Evolutionary conservation across 345 rosid genomes (phyloP).

Genomic region (Gossypium herbaceum): DNA sequence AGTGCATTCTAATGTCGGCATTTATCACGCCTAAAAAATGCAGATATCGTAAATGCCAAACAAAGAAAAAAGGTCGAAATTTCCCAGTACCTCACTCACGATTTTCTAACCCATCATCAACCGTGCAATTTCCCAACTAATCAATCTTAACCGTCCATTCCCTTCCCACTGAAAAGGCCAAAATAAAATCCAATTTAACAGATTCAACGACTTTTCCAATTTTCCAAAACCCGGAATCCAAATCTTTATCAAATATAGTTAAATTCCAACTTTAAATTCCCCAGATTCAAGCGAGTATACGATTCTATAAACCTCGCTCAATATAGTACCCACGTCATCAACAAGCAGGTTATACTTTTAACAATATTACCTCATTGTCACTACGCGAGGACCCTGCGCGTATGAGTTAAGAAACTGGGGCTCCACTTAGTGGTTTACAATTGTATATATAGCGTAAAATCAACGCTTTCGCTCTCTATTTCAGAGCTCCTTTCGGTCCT

Average conservation of each 20-base stretch:
- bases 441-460: slow-evolving; percentile 24
- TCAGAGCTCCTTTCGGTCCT: no score
- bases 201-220: background rate
- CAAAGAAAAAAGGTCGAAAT: background rate
- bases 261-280: background rate
- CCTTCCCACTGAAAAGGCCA: background rate
- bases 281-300: background rate
- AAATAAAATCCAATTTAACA: background rate
- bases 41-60: background rate
- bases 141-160: background rate
- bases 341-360: background rate
- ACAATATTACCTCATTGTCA: background rate
- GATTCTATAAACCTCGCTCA: background rate
- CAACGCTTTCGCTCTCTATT: slow-evolving; percentile 19
- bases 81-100: background rate
- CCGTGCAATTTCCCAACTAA: background rate
- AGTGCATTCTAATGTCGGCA: background rate
- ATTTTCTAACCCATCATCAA: background rate
- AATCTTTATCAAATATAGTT: slow-evolving; percentile 28
- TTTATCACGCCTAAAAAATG: background rate
- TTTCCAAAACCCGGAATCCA: slow-evolving; percentile 20
- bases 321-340: background rate
- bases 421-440: background rate
- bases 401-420: background rate
- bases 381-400: background rate